Evolutionary conservation across 805 yeast genomes (phyloP).

Genomic region (Clavispora carvajalis): DNA sequence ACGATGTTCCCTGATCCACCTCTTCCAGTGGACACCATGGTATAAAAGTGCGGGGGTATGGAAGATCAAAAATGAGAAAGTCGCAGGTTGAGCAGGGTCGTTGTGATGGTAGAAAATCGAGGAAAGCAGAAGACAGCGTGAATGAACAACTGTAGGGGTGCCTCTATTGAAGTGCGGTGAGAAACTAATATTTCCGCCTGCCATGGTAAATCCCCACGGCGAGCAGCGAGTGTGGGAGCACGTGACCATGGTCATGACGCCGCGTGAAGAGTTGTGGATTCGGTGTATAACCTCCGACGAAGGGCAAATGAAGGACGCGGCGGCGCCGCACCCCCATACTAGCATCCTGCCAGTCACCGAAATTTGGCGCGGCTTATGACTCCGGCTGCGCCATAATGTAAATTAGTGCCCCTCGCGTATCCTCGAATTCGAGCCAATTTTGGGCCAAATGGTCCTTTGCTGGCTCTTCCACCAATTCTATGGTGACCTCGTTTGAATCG

Average conservation of each 20-base stretch:
- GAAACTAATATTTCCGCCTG: neutral
- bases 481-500: neutral
- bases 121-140: too few relatives aligned
- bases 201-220: neutral
- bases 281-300: neutral
- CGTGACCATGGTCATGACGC: neutral
- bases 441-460: neutral
- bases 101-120: neutral
- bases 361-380: too few relatives aligned
- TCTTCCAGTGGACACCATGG: slow-evolving; percentile 29
- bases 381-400: neutral
- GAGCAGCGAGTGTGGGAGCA: neutral
- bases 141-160: neutral
- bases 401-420: slow-evolving; percentile 1
- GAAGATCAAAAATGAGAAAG: neutral
- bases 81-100: neutral
- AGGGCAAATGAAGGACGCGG: neutral
- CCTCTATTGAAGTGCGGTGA: neutral
- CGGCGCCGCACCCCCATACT: too few relatives aligned
- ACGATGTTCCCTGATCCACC: slow-evolving; percentile 36
- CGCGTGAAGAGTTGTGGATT: neutral
- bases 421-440: neutral
- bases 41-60: slow-evolving; percentile 1
- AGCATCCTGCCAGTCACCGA: too few relatives aligned
- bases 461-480: neutral